A percentile compares a stretch with the other conserved stretches of the same genome.
phyloP scores from a whole-genome alignment of 2,329 filamentous ascomycete species.

The Aspergillus transmontanensis region DNA sequence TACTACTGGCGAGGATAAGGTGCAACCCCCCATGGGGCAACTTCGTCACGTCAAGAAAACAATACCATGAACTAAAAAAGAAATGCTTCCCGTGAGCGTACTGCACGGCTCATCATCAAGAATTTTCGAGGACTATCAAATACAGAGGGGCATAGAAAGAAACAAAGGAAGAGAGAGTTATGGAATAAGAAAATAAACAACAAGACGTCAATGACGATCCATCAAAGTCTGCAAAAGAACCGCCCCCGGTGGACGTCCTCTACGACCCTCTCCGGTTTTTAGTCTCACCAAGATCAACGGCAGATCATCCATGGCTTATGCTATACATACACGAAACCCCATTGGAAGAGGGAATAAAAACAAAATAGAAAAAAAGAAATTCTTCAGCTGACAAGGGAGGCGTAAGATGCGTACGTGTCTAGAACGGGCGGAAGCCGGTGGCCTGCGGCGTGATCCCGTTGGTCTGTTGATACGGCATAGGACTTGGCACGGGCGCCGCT shows the following conservation, averaged over 20 bases:
- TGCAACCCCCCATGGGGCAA: background rate
- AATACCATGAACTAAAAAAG: slow-evolving; percentile 4
- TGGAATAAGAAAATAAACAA: background rate
- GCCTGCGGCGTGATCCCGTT: slow-evolving; percentile 90
- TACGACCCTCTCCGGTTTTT: background rate
- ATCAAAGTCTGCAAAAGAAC: background rate
- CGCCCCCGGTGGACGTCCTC: background rate
- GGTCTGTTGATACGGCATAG: slow-evolving; percentile 72
- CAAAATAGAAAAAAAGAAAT: slow-evolving; percentile 7
- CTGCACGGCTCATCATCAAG: background rate
- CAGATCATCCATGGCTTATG: slow-evolving; percentile 35
- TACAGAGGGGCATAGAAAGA: background rate
- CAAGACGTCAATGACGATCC: background rate
- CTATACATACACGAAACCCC: slow-evolving; percentile 33
- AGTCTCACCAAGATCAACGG: slow-evolving; percentile 9
- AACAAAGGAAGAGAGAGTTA: background rate
- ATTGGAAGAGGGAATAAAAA: slow-evolving; percentile 10
- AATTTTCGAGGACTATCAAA: slow-evolving; percentile 10
- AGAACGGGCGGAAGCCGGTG: slow-evolving; percentile 70
- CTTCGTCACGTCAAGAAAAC: background rate
- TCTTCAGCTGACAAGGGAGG: slow-evolving; percentile 13
- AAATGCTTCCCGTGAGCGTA: slow-evolving; percentile 5
- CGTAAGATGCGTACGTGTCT: slow-evolving; percentile 28
- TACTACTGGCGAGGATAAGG: background rate
- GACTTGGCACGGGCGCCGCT: slow-evolving; percentile 58